phyloP scores from a whole-genome alignment of 306 rosid genomes.

The apple (Malus domestica) region DNA sequence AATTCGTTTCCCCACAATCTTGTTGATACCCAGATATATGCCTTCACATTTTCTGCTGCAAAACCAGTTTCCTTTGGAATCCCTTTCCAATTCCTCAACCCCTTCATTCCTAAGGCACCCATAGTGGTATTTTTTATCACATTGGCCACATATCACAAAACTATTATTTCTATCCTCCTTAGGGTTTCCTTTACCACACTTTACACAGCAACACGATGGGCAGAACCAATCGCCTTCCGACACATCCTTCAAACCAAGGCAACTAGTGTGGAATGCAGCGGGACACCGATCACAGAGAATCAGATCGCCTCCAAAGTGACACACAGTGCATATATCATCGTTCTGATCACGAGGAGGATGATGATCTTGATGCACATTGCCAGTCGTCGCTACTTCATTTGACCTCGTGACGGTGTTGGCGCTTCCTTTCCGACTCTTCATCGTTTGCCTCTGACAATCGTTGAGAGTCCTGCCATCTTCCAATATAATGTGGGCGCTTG shows the following conservation, averaged over 20 bases:
- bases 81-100: not conserved
- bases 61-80: slow-evolving; percentile 23
- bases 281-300: slow-evolving; percentile 58
- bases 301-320: slow-evolving; percentile 49
- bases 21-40: slow-evolving; percentile 26
- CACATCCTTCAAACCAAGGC: slow-evolving; percentile 32
- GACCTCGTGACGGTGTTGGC: not conserved
- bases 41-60: slow-evolving; percentile 41
- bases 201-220: slow-evolving; percentile 51
- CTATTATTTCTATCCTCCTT: not conserved
- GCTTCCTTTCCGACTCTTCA: not conserved
- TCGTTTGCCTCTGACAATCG: slow-evolving; percentile 35
- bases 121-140: slow-evolving; percentile 38
- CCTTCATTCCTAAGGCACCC: slow-evolving; percentile 28
- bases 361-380: not conserved
- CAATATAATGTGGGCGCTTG: slow-evolving; percentile 42
- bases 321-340: slow-evolving; percentile 36
- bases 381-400: not conserved
- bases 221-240: slow-evolving; percentile 62
- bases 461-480: slow-evolving; percentile 48
- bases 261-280: slow-evolving; percentile 36
- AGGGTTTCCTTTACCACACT: slow-evolving; percentile 21
- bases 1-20: slow-evolving; percentile 37
- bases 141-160: slow-evolving; percentile 39
- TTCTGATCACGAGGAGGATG: not conserved